Evolutionary conservation across 306 rosid genomes (phyloP), one percentile per base, ranked within the genome.

Genomic region (Vigna angularis): DNA sequence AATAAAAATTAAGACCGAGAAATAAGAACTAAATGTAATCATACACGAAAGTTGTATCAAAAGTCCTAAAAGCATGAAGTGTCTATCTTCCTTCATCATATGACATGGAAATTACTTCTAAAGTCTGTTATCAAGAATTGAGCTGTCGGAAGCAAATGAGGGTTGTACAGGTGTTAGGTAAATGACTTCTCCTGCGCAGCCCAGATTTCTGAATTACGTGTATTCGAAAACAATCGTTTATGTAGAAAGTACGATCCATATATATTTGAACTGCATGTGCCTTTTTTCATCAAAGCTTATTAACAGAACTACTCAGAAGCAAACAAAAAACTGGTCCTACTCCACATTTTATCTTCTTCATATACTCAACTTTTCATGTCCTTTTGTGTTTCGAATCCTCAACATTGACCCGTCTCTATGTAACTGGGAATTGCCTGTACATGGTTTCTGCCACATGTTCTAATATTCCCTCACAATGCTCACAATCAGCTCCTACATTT

Each of bases 361-460:
- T 48, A 13, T 12, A 12, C 9, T 18, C 2, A n/a, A 51, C 22
- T 55, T 9, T 17, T 26, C 45, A 61, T 74, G 81, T 68, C 52
- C 22, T 75, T 49, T 72, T 78, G 85, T 78, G 49, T 69, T 74
- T 70, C 59, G 70, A 77, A 30, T 72, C 20, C 48, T 70, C 79
- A 75, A 47, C 24, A 48, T 38, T n/a, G 79, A 16, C 87, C 73
- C 91, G 84, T 74, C 84, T 78, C 84, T 38, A 0, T 9, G 9
- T 17, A 72, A 32, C 17, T 15, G 13, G 48, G 3, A 44, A 53
- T 56, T 50, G 61, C 47, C 38, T 13, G 36, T 38, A 34, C 57
- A 74, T 56, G 48, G 30, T 71, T 78, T 40, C 7, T 61, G 44
- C 40, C 87, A 79, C 79, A 66, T 68, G 74, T 4, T 34, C 34